Conservation (phyloP, 2,329 filamentous ascomycete genomes). For the Fusarium redolens region DNA sequence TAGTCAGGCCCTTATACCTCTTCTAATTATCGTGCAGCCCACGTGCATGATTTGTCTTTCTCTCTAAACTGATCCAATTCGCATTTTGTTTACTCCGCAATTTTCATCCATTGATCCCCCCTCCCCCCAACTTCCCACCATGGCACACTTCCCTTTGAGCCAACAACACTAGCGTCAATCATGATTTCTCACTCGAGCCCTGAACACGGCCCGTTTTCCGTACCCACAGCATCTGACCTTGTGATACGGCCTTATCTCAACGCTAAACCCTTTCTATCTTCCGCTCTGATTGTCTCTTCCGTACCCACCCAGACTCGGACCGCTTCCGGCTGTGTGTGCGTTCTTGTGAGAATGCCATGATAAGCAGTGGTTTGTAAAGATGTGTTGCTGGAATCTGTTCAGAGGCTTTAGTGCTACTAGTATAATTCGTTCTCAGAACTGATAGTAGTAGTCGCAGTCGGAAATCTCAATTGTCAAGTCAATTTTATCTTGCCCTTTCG, state of each 20-base stretch:
- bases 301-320: neutral
- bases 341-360: neutral
- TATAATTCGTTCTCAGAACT: neutral
- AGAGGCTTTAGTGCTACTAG: fast-evolving
- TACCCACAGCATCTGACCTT: neutral
- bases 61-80: neutral
- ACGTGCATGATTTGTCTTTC: neutral
- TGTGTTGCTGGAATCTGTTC: fast-evolving
- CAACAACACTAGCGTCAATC: neutral
- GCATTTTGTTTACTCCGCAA: neutral
- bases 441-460: fast-evolving
- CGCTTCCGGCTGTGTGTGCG: neutral
- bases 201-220: neutral
- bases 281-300: neutral
- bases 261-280: neutral
- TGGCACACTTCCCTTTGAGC: neutral
- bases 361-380: neutral
- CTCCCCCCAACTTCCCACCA: neutral
- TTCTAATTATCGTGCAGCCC: neutral
- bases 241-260: neutral
- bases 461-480: fast-evolving
- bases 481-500: fast-evolving
- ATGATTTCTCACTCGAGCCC: no score
- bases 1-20: neutral
- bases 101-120: neutral